Percentiles rank a stretch among this genome's conserved stretches.
Conservation (phyloP, 2,329 filamentous ascomycete genomes). For the Neonectria coccinea region DNA sequence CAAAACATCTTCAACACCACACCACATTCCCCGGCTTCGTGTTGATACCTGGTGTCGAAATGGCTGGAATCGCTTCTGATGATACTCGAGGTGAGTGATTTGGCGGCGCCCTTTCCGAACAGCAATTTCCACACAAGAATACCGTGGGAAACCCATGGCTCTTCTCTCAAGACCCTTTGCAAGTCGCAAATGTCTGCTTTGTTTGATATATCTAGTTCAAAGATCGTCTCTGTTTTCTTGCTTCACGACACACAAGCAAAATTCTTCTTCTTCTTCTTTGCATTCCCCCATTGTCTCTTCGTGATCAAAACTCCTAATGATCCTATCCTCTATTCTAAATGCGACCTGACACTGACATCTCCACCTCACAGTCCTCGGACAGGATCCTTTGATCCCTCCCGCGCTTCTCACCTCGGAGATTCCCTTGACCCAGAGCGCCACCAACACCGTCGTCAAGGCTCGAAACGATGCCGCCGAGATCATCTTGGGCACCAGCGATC, state of each 20-base stretch:
- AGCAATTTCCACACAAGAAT: not conserved
- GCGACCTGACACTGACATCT: conserved; percentile 37
- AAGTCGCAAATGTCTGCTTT: conserved; percentile 6
- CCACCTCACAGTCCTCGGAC: conserved; percentile 79
- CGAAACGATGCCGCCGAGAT: conserved; percentile 77
- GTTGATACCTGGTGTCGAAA: conserved; percentile 54
- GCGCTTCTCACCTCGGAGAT: conserved; percentile 89
- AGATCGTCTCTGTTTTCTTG: not conserved
- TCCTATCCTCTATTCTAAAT: not conserved
- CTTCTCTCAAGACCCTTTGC: not conserved
- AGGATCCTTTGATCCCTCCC: conserved; percentile 93
- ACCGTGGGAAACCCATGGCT: not conserved
- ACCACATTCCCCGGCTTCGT: conserved; percentile 18
- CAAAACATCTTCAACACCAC: conserved; percentile 32
- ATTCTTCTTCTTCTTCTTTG: not conserved
- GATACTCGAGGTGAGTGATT: conserved; percentile 58
- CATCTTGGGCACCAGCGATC: conserved; percentile 83
- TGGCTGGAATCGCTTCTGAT: conserved; percentile 57
- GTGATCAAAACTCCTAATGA: not conserved
- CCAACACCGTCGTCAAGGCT: conserved; percentile 77
- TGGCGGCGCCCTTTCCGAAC: not conserved
- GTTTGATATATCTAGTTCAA: too few relatives aligned
- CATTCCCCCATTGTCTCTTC: not conserved
- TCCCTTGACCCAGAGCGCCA: conserved; percentile 72
- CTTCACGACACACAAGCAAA: too few relatives aligned